These are phyloP conservation scores for Diutina neorugosa DNA, from an alignment of 1,139 yeast genomes.

Conservation along the genomic window DNA sequence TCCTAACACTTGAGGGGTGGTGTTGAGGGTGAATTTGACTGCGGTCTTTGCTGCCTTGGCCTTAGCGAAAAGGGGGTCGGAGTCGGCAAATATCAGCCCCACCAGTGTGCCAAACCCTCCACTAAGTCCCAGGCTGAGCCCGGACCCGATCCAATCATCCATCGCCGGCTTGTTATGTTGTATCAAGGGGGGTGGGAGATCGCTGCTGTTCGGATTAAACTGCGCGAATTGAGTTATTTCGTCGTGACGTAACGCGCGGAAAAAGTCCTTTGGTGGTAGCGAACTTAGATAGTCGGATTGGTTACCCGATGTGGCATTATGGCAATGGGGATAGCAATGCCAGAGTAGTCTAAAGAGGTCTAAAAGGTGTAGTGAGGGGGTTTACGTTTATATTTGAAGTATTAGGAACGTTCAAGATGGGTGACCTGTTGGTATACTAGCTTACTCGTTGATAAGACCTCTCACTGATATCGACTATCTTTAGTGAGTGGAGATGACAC, in stretches of 20 bases:
- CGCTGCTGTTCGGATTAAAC: not conserved
- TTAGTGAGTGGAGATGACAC: too few relatives aligned
- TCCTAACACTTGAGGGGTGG: not conserved
- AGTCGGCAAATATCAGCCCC: slow-evolving; percentile 10
- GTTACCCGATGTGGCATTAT: not conserved
- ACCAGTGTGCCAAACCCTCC: not conserved
- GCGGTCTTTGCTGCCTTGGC: slow-evolving; percentile 37
- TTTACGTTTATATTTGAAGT: too few relatives aligned
- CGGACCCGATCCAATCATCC: not conserved
- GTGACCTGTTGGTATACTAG: too few relatives aligned
- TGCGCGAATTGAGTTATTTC: not conserved
- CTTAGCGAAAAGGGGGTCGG: slow-evolving; percentile 30
- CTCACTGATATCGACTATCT: too few relatives aligned
- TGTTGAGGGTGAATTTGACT: slow-evolving; percentile 14
- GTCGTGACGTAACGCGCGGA: not conserved
- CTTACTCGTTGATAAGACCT: too few relatives aligned
- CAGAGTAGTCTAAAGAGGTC: not conserved
- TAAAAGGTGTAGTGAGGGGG: too few relatives aligned
- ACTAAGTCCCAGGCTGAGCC: not conserved
- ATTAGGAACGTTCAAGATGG: too few relatives aligned
- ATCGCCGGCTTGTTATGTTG: not conserved
- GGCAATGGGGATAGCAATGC: not conserved
- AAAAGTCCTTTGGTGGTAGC: not conserved
- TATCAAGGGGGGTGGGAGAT: not conserved
- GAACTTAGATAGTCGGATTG: not conserved